These are phyloP conservation scores for Zasmidium angulare DNA, from an alignment of 2,329 filamentous ascomycete genomes.

Conservation along the genomic window DNA sequence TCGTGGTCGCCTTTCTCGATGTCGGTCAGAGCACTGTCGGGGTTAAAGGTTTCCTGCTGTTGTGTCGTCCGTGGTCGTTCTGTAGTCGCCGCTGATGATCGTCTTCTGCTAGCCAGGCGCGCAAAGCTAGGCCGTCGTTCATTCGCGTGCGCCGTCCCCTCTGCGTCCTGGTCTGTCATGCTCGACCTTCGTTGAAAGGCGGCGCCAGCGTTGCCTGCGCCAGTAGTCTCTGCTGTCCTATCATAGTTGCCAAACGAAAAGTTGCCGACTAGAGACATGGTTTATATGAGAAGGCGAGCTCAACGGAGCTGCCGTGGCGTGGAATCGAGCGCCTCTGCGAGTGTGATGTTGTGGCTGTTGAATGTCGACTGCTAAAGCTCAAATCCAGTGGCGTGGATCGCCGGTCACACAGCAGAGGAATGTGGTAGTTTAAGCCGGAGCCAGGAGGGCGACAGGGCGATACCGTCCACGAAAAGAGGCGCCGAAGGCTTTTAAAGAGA, in stretches of 20 bases:
- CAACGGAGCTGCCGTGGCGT: background rate
- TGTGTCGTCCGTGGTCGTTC: conserved; percentile 1
- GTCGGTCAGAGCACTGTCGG: background rate
- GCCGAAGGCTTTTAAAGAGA: background rate
- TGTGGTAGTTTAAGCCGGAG: background rate
- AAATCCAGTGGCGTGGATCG: background rate
- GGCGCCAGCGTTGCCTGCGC: conserved; percentile 36
- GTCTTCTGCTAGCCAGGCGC: conserved; percentile 7
- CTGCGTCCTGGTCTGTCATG: conserved; percentile 22
- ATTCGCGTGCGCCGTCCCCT: conserved; percentile 15
- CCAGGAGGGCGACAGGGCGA: background rate
- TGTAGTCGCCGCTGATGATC: conserved; percentile 11
- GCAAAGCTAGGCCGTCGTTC: conserved; percentile 15
- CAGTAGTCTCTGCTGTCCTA: conserved; percentile 37
- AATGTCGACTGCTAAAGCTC: background rate
- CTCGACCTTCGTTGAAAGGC: conserved; percentile 26
- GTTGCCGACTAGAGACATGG: conserved; percentile 46
- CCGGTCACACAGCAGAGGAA: background rate
- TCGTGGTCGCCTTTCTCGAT: conserved; percentile 21
- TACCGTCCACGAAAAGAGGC: background rate
- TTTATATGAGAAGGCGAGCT: background rate
- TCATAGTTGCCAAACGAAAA: conserved; percentile 44
- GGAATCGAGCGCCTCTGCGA: background rate
- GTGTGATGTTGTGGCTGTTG: background rate
- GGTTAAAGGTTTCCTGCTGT: background rate